Percentiles rank a stretch among this genome's conserved stretches.
Evolutionary conservation across 768 basidiomycete genomes (phyloP).

Genomic region (Collybiopsis luxurians): DNA sequence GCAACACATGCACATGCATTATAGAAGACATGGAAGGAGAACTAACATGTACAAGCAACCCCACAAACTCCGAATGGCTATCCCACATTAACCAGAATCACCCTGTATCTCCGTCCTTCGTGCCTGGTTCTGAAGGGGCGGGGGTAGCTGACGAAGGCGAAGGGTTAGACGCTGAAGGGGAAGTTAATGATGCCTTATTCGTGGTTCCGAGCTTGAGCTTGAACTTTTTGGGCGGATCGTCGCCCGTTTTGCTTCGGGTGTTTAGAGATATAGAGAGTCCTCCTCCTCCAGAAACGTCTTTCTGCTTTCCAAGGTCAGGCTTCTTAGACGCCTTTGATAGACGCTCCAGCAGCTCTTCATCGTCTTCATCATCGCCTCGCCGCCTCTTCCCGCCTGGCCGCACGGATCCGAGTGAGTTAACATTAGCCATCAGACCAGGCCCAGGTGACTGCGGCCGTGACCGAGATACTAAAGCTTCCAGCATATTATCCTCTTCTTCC

Average conservation of each 20-base stretch:
- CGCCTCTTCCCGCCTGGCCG: constrained; percentile 69
- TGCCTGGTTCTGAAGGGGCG: constrained; percentile 58
- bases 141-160: constrained; percentile 34
- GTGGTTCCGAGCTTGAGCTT: constrained; percentile 66
- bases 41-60: background rate
- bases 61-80: too few relatives aligned
- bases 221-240: constrained; percentile 66
- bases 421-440: constrained; percentile 29
- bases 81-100: constrained; percentile 26
- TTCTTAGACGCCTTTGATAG: constrained; percentile 57
- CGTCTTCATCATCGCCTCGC: constrained; percentile 73
- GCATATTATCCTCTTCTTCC: constrained; percentile 55
- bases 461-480: constrained; percentile 53
- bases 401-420: constrained; percentile 37
- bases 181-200: constrained; percentile 12
- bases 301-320: constrained; percentile 46
- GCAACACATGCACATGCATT: background rate
- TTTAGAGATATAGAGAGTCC: constrained; percentile 9
- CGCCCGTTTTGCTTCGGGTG: constrained; percentile 40
- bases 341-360: constrained; percentile 61
- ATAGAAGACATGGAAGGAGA: background rate
- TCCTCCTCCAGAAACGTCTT: constrained; percentile 23
- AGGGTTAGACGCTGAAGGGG: constrained; percentile 2
- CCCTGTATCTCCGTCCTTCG: constrained; percentile 76
- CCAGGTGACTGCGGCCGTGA: constrained; percentile 37